Percentiles rank a stretch among this genome's conserved stretches.
These are phyloP conservation scores for Erucastrum elatum DNA, from an alignment of 345 rosid species.

Conservation along the genomic window DNA sequence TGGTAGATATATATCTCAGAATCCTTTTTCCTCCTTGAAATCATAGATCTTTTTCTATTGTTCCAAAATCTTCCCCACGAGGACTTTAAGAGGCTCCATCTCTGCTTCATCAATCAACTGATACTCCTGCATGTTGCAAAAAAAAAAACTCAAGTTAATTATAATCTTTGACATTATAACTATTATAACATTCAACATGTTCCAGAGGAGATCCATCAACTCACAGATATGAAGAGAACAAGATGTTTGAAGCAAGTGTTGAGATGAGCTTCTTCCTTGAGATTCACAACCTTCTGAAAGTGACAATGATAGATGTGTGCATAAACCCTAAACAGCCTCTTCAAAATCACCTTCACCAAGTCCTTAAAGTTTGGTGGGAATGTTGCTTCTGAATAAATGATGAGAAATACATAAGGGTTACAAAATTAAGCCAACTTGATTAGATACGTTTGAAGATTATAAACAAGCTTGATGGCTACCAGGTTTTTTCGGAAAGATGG, in stretches of 20 bases:
- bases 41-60: not conserved
- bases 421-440: not conserved
- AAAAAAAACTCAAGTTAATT: not conserved
- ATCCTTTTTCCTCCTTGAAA: not conserved
- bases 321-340: conserved; percentile 74
- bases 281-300: conserved; percentile 70
- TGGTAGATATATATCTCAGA: not conserved
- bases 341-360: conserved; percentile 73
- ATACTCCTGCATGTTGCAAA: conserved; percentile 23
- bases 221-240: conserved; percentile 74
- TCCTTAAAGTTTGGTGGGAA: conserved; percentile 86
- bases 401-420: not conserved
- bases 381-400: conserved; percentile 52
- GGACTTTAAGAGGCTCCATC: not conserved
- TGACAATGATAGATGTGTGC: conserved; percentile 91
- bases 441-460: not conserved
- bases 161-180: not conserved
- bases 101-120: conserved; percentile 17
- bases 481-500: conserved; percentile 76
- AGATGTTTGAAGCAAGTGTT: conserved; percentile 95
- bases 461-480: conserved; percentile 41
- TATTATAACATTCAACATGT: not conserved
- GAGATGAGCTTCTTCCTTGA: conserved; percentile 87
- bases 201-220: conserved; percentile 29
- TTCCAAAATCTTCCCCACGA: conserved; percentile 3